Percentiles rank a stretch among this genome's conserved stretches.
These are phyloP conservation scores for Penicillium verrucosum DNA, from an alignment of 2,329 filamentous ascomycete genomes.

Conservation along the genomic window DNA sequence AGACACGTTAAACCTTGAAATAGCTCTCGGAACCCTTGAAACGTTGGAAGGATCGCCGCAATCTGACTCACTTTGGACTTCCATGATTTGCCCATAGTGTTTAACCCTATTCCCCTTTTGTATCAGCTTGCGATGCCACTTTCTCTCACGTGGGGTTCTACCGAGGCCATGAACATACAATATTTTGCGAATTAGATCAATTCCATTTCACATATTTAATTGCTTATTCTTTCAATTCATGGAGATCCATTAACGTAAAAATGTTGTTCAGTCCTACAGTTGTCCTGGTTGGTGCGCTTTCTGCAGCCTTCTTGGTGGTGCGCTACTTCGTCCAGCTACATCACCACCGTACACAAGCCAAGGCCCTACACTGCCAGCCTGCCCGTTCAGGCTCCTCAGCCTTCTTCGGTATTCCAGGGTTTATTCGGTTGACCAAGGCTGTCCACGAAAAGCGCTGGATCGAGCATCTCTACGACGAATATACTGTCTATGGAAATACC, in stretches of 20 bases:
- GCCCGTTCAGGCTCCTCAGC: conserved; percentile 8
- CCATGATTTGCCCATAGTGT: background rate
- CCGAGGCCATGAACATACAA: background rate
- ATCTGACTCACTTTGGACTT: background rate
- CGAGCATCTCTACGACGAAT: conserved; percentile 27
- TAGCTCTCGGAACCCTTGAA: background rate
- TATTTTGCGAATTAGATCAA: background rate
- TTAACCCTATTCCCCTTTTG: conserved; percentile 4
- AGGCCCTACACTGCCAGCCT: conserved; percentile 27
- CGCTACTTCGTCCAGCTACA: conserved; percentile 22
- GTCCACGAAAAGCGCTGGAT: conserved; percentile 31
- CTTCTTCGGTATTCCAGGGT: conserved; percentile 27
- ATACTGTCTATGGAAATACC: conserved; percentile 25
- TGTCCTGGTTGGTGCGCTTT: conserved; percentile 20
- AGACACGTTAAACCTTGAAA: background rate
- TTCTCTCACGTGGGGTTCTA: conserved; percentile 3
- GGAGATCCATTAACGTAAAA: background rate
- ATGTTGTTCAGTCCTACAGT: conserved; percentile 17
- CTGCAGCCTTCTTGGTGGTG: conserved; percentile 21
- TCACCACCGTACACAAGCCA: conserved; percentile 25
- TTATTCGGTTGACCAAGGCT: conserved; percentile 24
- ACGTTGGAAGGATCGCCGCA: background rate
- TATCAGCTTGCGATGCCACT: background rate
- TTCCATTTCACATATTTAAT: conserved; percentile 5
- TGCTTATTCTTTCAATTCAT: background rate